A percentile compares a stretch with the other conserved stretches of the same genome.
Evolutionary conservation across 1,284 basidiomycete species (phyloP).

Genomic region (Rhodotorula sp.): DNA sequence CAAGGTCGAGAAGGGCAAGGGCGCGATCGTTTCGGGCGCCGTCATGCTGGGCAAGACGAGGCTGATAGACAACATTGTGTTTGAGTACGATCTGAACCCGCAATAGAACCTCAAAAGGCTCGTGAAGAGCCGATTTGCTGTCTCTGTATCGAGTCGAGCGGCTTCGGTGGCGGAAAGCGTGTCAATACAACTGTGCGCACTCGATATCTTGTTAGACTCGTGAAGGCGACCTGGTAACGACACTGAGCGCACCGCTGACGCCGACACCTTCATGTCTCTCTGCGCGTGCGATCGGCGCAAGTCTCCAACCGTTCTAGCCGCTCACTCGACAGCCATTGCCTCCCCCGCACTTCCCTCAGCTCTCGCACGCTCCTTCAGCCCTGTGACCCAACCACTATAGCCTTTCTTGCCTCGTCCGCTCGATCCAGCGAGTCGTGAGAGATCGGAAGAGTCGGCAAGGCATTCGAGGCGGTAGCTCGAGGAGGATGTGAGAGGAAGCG

Average conservation of each 20-base stretch:
- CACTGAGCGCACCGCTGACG: no score
- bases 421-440: background rate
- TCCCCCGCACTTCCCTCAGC: background rate
- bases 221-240: no score
- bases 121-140: background rate
- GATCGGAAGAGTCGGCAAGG: constrained; percentile 11
- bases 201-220: no score
- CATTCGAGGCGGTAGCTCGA: background rate
- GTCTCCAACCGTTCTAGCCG: no score
- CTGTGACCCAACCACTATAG: constrained; percentile 3
- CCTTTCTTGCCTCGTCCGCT: constrained; percentile 1
- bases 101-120: no score
- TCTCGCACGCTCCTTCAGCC: background rate
- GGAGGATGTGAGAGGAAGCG: constrained; percentile 16
- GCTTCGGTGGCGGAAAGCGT: no score
- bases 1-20: constrained; percentile 47
- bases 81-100: constrained; percentile 52
- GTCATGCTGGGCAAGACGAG: constrained; percentile 60
- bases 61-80: constrained; percentile 86
- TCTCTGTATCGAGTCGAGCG: no score
- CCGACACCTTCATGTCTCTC: no score
- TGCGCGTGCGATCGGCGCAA: no score
- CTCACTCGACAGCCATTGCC: background rate
- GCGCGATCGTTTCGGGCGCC: constrained; percentile 82
- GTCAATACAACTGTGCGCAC: no score